Evolutionary conservation across 2,329 filamentous ascomycete genomes (phyloP).

Genomic region (Fusarium sp.): DNA sequence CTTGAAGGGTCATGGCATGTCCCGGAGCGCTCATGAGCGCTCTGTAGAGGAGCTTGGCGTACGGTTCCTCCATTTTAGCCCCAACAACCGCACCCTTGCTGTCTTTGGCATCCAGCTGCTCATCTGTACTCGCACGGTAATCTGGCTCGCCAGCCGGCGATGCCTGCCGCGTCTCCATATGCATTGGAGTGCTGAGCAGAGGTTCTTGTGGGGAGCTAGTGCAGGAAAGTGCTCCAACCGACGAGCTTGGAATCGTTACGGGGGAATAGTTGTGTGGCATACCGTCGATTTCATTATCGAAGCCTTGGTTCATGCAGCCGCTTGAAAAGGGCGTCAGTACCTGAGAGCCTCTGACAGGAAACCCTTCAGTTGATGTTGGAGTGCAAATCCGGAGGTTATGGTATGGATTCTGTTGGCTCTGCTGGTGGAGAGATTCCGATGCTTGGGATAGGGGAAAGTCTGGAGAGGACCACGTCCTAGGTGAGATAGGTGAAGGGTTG

Average conservation of each 20-base stretch:
- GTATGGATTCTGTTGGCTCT: constrained; percentile 41
- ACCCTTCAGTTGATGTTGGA: constrained; percentile 45
- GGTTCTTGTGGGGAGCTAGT: constrained; percentile 42
- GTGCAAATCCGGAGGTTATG: constrained; percentile 45
- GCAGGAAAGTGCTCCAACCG: constrained; percentile 35
- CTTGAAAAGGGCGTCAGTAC: constrained; percentile 39
- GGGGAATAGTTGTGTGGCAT: constrained; percentile 31
- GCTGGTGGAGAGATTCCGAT: constrained; percentile 37
- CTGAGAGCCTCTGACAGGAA: constrained; percentile 33
- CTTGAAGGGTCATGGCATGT: constrained; percentile 81
- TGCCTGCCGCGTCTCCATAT: constrained; percentile 29
- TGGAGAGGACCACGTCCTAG: constrained; percentile 54
- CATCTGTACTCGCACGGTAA: constrained; percentile 24
- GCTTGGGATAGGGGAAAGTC: constrained; percentile 40
- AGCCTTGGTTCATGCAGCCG: constrained; percentile 27
- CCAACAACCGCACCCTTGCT: constrained; percentile 4
- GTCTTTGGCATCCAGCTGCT: constrained; percentile 26
- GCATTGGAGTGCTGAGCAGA: constrained; percentile 28
- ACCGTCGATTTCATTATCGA: constrained; percentile 40
- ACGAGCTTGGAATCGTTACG: constrained; percentile 24
- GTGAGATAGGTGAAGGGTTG: constrained; percentile 51
- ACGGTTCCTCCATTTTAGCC: constrained; percentile 71
- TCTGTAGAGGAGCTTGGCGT: constrained; percentile 83
- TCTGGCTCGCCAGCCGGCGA: constrained; percentile 16
- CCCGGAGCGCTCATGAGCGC: constrained; percentile 77